Evolutionary conservation across 345 rosid genomes (phyloP), one percentile per base, ranked within the genome.

Genomic region (Reutealis trisperma): DNA sequence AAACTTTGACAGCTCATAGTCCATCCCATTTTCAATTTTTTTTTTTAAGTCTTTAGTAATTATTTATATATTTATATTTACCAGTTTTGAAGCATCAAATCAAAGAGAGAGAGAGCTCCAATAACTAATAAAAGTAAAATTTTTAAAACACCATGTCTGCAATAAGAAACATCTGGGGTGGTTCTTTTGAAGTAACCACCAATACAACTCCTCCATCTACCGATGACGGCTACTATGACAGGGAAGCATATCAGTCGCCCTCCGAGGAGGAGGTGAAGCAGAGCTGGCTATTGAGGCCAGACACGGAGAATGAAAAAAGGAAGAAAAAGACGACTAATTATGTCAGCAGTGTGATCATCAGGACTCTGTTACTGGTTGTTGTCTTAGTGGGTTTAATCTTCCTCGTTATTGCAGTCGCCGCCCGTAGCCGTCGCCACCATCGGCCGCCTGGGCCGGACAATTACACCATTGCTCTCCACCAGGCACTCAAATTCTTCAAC

Each of bases 401-500:
- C 63, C 86, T 92, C 52, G 87, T 92, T 68, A 57, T 47, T 24
- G 6, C 0, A 12, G 57, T 68, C 34, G 57, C 12, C 16, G 6
- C 10, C 21, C 82, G 93, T 90, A 67, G 88, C 1, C 90, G 90
- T 8, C 89, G 90, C 80, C 92, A 83, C 72, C 89, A 78, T 59
- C 58, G 62, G 19, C 76, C 58, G 21, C 58, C 83, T 10, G 90
- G 91, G n/a, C 86, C 98, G 19, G 97, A 96, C 58, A 96, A 96
- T 68, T 96, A 96, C 81, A 93, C 99, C 1, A 78, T 92, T 52
- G 97, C 98, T 51, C 96, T 96, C 32, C 94, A 84, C 77, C 92
- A 93, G 85, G 94, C 98, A 52, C 99, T 96, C 84, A 90, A 89
- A 93, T 96, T 96, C 88, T 96, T 96, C 92, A 93, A 93, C 79